These are phyloP conservation scores for Boletus coccyginus DNA, from an alignment of 768 basidiomycete species.

Conservation along the genomic window DNA sequence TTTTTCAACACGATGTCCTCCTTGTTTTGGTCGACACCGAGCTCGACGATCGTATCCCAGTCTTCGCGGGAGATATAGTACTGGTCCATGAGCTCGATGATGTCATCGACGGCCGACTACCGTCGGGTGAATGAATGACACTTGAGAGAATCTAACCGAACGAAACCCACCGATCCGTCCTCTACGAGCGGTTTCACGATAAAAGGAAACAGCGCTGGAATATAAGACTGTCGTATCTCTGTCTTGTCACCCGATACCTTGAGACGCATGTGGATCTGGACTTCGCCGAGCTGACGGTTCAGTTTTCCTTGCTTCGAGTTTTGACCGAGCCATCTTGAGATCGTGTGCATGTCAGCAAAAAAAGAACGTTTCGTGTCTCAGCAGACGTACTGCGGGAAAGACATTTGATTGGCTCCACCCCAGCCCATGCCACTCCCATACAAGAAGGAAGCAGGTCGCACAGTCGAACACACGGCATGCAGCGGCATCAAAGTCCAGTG, in stretches of 20 bases:
- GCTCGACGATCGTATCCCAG: constrained; percentile 94
- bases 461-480: constrained; percentile 88
- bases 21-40: constrained; percentile 80
- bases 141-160: neutral
- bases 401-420: constrained; percentile 61
- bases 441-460: constrained; percentile 80
- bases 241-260: constrained; percentile 86
- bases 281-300: constrained; percentile 74
- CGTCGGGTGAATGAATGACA: neutral
- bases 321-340: constrained; percentile 88
- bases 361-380: neutral
- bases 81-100: constrained; percentile 89
- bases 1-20: constrained; percentile 79
- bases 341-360: neutral
- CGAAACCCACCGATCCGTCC: constrained; percentile 63
- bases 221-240: constrained; percentile 89
- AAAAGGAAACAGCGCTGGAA: constrained; percentile 83
- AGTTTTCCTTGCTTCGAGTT: constrained; percentile 93
- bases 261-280: constrained; percentile 94
- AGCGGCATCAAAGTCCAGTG: constrained; percentile 95
- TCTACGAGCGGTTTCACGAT: constrained; percentile 79
- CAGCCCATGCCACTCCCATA: constrained; percentile 73
- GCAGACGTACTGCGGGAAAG: constrained; percentile 77
- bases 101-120: constrained; percentile 62
- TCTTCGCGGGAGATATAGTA: constrained; percentile 94